phyloP scores from a whole-genome alignment of 2,329 filamentous ascomycete genomes.

The Didymosphaeria variabile region DNA sequence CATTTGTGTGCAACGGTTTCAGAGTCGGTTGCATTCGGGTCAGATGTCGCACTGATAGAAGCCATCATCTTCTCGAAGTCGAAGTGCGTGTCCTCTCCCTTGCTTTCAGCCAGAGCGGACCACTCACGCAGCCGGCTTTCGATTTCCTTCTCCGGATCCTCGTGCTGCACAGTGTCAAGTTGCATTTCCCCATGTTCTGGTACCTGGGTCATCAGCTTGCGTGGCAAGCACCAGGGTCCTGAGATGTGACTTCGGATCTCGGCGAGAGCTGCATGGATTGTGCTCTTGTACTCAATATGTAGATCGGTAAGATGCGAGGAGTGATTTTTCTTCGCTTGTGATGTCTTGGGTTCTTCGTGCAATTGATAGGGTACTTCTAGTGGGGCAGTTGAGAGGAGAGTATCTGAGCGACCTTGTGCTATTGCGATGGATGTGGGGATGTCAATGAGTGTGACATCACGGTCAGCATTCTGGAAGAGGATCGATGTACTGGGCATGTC shows the following conservation, averaged over 20 bases:
- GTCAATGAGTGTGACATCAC: constrained; percentile 69
- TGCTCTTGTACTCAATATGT: constrained; percentile 45
- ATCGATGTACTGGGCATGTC: constrained; percentile 44
- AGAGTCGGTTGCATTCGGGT: constrained; percentile 28
- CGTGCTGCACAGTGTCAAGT: constrained; percentile 24
- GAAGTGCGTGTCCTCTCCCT: constrained; percentile 34
- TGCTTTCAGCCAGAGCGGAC: constrained; percentile 33
- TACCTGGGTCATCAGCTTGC: constrained; percentile 32
- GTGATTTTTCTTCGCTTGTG: constrained; percentile 53
- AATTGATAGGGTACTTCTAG: constrained; percentile 58
- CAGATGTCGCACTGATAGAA: constrained; percentile 35
- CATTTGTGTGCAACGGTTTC: constrained; percentile 31
- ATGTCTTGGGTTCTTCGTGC: constrained; percentile 61
- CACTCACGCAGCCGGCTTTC: constrained; percentile 41
- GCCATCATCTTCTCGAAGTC: constrained; percentile 49
- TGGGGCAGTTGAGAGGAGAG: constrained; percentile 58
- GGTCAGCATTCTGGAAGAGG: constrained; percentile 62
- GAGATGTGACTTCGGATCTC: constrained; percentile 39
- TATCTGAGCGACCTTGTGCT: constrained; percentile 64
- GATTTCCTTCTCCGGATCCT: constrained; percentile 40
- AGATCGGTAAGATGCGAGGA: constrained; percentile 40
- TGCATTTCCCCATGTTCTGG: constrained; percentile 23
- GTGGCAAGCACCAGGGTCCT: constrained; percentile 37
- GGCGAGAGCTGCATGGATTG: constrained; percentile 53
- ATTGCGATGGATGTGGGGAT: constrained; percentile 74